phyloP scores from a whole-genome alignment of 2,329 filamentous ascomycete species.

The Penicillium fuscoglaucum region DNA sequence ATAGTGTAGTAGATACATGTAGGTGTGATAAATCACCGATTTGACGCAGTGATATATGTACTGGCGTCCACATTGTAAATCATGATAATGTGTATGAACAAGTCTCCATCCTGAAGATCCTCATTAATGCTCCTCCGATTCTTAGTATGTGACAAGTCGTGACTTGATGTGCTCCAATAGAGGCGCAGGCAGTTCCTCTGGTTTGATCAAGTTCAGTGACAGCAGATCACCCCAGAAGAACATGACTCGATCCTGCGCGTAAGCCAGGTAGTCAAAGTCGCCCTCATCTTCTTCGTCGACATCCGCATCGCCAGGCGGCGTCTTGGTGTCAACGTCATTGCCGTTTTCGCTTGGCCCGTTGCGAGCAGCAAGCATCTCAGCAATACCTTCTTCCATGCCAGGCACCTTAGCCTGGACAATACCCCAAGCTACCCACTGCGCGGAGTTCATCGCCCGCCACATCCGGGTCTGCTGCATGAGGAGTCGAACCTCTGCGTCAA shows the following conservation, averaged over 20 bases:
- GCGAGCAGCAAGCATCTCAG: slow-evolving; percentile 17
- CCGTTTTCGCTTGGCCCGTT: slow-evolving; percentile 19
- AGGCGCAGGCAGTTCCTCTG: slow-evolving; percentile 73
- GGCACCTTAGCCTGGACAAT: slow-evolving; percentile 91
- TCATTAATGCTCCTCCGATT: not conserved
- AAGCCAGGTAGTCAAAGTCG: slow-evolving; percentile 90
- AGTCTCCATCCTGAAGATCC: not conserved
- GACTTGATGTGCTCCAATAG: slow-evolving; percentile 64
- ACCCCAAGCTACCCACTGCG: slow-evolving; percentile 93
- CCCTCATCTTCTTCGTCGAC: slow-evolving; percentile 69
- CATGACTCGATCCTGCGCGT: slow-evolving; percentile 84
- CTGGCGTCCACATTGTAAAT: slow-evolving; percentile 21
- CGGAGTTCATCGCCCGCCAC: slow-evolving; percentile 86
- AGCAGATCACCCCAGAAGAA: slow-evolving; percentile 95
- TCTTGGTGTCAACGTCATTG: slow-evolving; percentile 23
- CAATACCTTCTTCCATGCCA: slow-evolving; percentile 58
- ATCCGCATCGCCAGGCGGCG: slow-evolving; percentile 44
- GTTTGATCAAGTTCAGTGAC: slow-evolving; percentile 69
- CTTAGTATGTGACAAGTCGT: slow-evolving; percentile 62
- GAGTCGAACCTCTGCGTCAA: slow-evolving; percentile 67
- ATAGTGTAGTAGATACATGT: slow-evolving; percentile 10
- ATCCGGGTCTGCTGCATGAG: slow-evolving; percentile 76
- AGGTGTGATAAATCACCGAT: slow-evolving; percentile 11
- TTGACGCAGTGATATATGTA: slow-evolving; percentile 19
- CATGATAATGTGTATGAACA: slow-evolving; percentile 6